These are phyloP conservation scores for Pseudoneurospora amorphoporcata DNA, from an alignment of 495 filamentous ascomycete species.

Conservation along the genomic window DNA sequence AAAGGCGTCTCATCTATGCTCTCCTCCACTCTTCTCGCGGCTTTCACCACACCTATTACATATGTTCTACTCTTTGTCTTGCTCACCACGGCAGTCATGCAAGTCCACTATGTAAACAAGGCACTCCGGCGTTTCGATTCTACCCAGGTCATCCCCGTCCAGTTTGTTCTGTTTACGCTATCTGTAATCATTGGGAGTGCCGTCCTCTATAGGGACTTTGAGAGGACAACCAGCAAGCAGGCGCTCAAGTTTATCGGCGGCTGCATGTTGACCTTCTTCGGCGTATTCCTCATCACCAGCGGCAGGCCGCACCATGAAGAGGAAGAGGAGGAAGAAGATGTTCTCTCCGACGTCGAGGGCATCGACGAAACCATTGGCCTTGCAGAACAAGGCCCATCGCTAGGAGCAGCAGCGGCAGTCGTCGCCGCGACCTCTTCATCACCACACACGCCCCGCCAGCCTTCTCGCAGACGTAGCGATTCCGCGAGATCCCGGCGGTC, in stretches of 20 bases:
- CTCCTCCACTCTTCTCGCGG: constrained; percentile 75
- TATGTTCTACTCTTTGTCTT: constrained; percentile 74
- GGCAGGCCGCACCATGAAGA: constrained; percentile 40
- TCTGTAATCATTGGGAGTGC: constrained; percentile 92
- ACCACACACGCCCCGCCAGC: constrained; percentile 3
- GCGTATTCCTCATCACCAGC: constrained; percentile 87
- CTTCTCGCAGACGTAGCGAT: constrained; percentile 12
- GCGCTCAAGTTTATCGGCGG: constrained; percentile 80
- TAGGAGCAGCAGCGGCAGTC: neutral
- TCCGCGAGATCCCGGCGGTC: constrained; percentile 25
- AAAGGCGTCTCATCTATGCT: constrained; percentile 94
- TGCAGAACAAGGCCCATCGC: constrained; percentile 22
- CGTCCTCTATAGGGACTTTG: constrained; percentile 86
- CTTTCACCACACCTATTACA: constrained; percentile 82
- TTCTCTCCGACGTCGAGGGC: constrained; percentile 42
- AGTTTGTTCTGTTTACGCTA: constrained; percentile 93
- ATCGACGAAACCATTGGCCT: constrained; percentile 41
- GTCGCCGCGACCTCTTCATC: constrained; percentile 2
- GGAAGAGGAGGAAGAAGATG: constrained; percentile 42
- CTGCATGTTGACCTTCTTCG: constrained; percentile 82
- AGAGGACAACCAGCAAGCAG: constrained; percentile 57
- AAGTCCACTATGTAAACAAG: constrained; percentile 92
- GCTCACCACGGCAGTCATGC: constrained; percentile 76
- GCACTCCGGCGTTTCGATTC: constrained; percentile 91
- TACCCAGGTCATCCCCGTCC: constrained; percentile 91